Evolutionary conservation across 2,329 filamentous ascomycete genomes (phyloP).

Genomic region (Beauveria pseudobassiana): DNA sequence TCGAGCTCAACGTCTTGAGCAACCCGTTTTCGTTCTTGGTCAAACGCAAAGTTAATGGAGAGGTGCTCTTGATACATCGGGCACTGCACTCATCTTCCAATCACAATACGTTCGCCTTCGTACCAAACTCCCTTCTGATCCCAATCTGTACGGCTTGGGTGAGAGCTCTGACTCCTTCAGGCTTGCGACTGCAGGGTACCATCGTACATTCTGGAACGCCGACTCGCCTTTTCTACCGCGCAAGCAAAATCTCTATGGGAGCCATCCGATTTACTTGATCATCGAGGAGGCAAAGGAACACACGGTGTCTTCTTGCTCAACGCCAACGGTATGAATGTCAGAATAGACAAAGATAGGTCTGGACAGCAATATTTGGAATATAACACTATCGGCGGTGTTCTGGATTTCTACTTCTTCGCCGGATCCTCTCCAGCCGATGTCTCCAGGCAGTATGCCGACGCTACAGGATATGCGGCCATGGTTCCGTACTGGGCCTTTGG

Average conservation of each 20-base stretch:
- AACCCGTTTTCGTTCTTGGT: conserved; percentile 52
- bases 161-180: conserved; percentile 68
- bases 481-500: conserved; percentile 59
- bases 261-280: conserved; percentile 70
- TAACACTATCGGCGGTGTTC: conserved; percentile 66
- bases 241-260: conserved; percentile 62
- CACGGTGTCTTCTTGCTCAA: conserved; percentile 65
- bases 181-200: conserved; percentile 49
- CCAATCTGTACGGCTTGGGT: conserved; percentile 70
- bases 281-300: conserved; percentile 46
- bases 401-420: conserved; percentile 64
- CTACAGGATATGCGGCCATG: conserved; percentile 51
- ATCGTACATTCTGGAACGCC: conserved; percentile 57
- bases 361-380: conserved; percentile 71
- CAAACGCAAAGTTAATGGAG: conserved; percentile 28
- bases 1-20: conserved; percentile 35
- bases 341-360: conserved; percentile 54
- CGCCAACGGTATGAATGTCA: conserved; percentile 71
- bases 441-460: conserved; percentile 49
- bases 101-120: conserved; percentile 68
- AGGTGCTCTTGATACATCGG: conserved; percentile 61
- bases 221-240: conserved; percentile 55
- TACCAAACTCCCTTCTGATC: conserved; percentile 59
- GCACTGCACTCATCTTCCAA: conserved; percentile 62
- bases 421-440: conserved; percentile 52